phyloP scores from a whole-genome alignment of 257 asterid genomes.

The Ocimum tenuiflorum region DNA sequence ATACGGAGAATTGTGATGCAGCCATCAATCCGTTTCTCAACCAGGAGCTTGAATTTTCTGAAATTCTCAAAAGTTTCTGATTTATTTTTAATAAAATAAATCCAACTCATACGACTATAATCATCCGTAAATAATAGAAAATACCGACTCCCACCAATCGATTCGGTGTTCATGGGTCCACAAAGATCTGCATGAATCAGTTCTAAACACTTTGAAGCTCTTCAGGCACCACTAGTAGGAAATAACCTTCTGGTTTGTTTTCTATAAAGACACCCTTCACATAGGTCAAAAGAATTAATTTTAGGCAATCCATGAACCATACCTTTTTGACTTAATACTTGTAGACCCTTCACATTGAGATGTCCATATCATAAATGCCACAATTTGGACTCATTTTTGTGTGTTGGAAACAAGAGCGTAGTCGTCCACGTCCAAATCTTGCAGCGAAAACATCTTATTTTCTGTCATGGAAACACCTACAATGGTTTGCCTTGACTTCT shows the following conservation, averaged over 20 bases:
- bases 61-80: constrained; percentile 17
- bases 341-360: too few relatives aligned
- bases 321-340: not conserved
- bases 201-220: constrained; percentile 7
- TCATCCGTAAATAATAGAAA: constrained; percentile 6
- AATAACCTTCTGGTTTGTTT: not conserved
- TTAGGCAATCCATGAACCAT: constrained; percentile 18
- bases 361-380: too few relatives aligned
- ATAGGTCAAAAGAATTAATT: not conserved
- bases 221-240: constrained; percentile 5
- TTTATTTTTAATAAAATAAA: not conserved
- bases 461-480: too few relatives aligned
- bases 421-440: too few relatives aligned
- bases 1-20: too few relatives aligned
- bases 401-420: too few relatives aligned
- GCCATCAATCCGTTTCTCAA: constrained; percentile 11
- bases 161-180: not conserved
- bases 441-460: too few relatives aligned
- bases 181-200: constrained; percentile 1
- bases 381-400: too few relatives aligned
- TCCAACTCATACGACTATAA: constrained; percentile 16
- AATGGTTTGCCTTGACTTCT: too few relatives aligned
- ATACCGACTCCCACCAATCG: constrained; percentile 5
- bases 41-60: not conserved
- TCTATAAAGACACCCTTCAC: constrained; percentile 15